phyloP scores from a whole-genome alignment of 768 basidiomycete species.

The Boletus bicolor region DNA sequence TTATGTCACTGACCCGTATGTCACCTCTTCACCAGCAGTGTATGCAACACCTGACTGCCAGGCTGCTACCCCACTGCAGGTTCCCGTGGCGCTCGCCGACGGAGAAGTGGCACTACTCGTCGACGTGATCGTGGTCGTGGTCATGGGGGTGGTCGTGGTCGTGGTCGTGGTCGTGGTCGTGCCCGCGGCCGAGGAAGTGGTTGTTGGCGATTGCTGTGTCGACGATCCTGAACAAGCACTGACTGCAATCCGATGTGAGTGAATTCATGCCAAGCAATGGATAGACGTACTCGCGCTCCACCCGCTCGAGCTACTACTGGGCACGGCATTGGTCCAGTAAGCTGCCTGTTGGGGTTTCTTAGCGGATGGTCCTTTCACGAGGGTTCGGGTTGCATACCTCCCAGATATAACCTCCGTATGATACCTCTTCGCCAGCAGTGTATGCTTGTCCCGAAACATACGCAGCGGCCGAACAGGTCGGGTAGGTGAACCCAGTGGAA shows the following conservation, averaged over 20 bases:
- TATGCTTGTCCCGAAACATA: conserved; percentile 50
- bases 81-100: conserved; percentile 29
- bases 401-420: conserved; percentile 63
- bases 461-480: conserved; percentile 55
- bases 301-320: conserved; percentile 49
- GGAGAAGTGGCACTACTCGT: conserved; percentile 14
- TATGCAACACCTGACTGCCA: conserved; percentile 48
- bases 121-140: neutral
- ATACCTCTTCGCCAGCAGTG: conserved; percentile 48
- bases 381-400: conserved; percentile 38
- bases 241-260: conserved; percentile 9
- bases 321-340: conserved; percentile 50
- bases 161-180: neutral
- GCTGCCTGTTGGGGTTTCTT: conserved; percentile 46
- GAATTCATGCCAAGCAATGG: neutral
- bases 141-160: conserved; percentile 2
- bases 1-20: conserved; percentile 44
- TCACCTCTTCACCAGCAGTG: conserved; percentile 48
- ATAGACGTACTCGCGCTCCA: conserved; percentile 58
- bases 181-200: conserved; percentile 13
- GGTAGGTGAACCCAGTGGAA: conserved; percentile 66
- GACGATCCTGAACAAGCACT: conserved; percentile 22
- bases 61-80: conserved; percentile 47
- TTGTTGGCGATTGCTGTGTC: conserved; percentile 7
- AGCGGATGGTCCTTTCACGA: neutral